Evolutionary conservation across 257 asterid genomes (phyloP).

Genomic region (Solanum virginianum): DNA sequence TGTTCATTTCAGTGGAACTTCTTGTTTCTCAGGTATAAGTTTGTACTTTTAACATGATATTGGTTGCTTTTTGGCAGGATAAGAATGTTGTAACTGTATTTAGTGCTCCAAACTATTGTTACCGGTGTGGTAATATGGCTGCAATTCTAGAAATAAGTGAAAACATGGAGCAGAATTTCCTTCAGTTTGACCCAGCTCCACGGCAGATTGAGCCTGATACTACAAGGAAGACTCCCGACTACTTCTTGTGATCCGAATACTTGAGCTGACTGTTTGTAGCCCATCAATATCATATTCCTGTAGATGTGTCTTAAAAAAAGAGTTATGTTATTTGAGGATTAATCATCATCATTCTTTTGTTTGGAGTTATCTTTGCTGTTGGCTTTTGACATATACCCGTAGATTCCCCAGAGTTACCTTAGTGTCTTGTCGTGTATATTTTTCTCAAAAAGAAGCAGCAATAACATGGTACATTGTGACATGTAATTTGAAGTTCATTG

Average conservation of each 20-base stretch:
- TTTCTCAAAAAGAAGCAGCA: slow-evolving; percentile 32
- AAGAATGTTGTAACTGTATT: slow-evolving; percentile 93
- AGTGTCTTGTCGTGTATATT: slow-evolving; percentile 49
- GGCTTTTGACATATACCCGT: slow-evolving; percentile 32
- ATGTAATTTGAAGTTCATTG: slow-evolving; percentile 19
- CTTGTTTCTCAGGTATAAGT: neutral
- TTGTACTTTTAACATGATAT: neutral
- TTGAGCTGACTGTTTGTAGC: slow-evolving; percentile 15
- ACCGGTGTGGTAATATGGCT: slow-evolving; percentile 97
- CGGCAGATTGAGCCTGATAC: slow-evolving; percentile 95
- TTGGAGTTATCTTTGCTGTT: slow-evolving; percentile 37
- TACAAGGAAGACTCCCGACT: slow-evolving; percentile 90
- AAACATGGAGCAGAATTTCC: slow-evolving; percentile 92
- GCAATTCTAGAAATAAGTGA: slow-evolving; percentile 93
- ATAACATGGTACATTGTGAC: slow-evolving; percentile 31
- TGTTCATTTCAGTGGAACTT: neutral
- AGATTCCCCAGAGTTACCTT: slow-evolving; percentile 25
- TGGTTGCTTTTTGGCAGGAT: slow-evolving; percentile 36
- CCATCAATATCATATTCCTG: slow-evolving; percentile 24
- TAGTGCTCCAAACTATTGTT: slow-evolving; percentile 93
- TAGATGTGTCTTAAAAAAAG: slow-evolving; percentile 54
- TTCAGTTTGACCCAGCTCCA: slow-evolving; percentile 95
- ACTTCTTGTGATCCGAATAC: slow-evolving; percentile 53
- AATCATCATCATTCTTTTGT: slow-evolving; percentile 35
- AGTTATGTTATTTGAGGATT: slow-evolving; percentile 49